Percentiles rank a stretch among this genome's conserved stretches.
Conservation (phyloP, 1,284 basidiomycete genomes). For the Irpex lacteus region DNA sequence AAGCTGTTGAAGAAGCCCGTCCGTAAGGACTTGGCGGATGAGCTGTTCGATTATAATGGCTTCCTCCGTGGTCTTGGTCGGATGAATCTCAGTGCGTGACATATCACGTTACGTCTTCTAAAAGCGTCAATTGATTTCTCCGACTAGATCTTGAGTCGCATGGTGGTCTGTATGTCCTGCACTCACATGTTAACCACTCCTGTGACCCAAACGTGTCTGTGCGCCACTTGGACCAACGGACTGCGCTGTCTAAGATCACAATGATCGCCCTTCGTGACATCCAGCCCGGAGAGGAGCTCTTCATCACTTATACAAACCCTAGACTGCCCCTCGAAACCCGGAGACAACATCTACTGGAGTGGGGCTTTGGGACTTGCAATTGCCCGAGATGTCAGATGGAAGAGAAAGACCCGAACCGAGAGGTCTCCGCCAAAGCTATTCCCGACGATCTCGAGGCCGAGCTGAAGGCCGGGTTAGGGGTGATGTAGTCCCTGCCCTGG, state of each 20-base stretch:
- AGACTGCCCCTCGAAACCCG: constrained; percentile 49
- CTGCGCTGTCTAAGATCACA: constrained; percentile 65
- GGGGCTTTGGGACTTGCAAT: constrained; percentile 72
- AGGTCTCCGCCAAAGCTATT: constrained; percentile 21
- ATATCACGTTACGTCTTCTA: constrained; percentile 2
- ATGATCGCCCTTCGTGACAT: constrained; percentile 69
- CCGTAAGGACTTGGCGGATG: constrained; percentile 46
- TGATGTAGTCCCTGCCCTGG: constrained; percentile 23
- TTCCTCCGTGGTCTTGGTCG: constrained; percentile 76
- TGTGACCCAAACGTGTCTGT: constrained; percentile 79
- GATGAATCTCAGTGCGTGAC: constrained; percentile 74
- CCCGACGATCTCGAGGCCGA: constrained; percentile 43
- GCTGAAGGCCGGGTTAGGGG: constrained; percentile 48
- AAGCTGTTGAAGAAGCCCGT: constrained; percentile 56
- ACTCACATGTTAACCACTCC: constrained; percentile 85
- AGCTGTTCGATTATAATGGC: constrained; percentile 71
- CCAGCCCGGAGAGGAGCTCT: constrained; percentile 68
- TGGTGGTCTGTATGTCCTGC: constrained; percentile 83
- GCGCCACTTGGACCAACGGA: constrained; percentile 64
- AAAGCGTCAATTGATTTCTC: not conserved
- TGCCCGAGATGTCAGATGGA: constrained; percentile 64
- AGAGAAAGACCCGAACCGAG: constrained; percentile 39
- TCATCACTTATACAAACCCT: constrained; percentile 80
- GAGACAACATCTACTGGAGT: constrained; percentile 58
- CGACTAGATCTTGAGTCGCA: constrained; percentile 76